These are phyloP conservation scores for Macrocybe gigantea DNA, from an alignment of 768 basidiomycete species.

Conservation along the genomic window DNA sequence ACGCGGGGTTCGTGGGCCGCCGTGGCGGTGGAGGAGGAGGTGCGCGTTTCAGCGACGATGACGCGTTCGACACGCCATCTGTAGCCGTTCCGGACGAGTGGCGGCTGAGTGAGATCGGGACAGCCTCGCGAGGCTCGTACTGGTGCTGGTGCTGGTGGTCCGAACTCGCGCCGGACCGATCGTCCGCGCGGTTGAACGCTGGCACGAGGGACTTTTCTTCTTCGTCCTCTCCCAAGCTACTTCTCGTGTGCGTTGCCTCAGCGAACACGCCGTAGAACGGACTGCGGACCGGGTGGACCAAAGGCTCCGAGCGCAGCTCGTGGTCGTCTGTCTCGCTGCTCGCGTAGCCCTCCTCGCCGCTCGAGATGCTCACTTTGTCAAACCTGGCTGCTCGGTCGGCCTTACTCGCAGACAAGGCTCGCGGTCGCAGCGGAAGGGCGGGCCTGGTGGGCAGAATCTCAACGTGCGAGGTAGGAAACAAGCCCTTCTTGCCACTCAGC, in stretches of 20 bases:
- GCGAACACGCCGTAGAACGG: constrained; percentile 39
- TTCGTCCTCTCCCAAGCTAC: constrained; percentile 36
- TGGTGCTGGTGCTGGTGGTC: constrained; percentile 1
- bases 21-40: constrained; percentile 69
- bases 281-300: constrained; percentile 27
- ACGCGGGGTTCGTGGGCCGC: constrained; percentile 26
- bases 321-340: constrained; percentile 44
- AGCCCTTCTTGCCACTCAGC: constrained; percentile 58
- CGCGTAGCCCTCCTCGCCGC: constrained; percentile 9
- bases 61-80: constrained; percentile 8
- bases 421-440: constrained; percentile 17
- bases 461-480: constrained; percentile 79
- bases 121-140: background rate
- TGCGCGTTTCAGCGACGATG: constrained; percentile 32
- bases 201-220: constrained; percentile 29
- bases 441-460: constrained; percentile 39
- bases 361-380: background rate
- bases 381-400: constrained; percentile 2
- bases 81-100: constrained; percentile 15
- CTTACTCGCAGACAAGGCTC: constrained; percentile 1
- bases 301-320: constrained; percentile 39
- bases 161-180: constrained; percentile 11
- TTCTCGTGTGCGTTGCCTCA: constrained; percentile 37
- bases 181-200: constrained; percentile 9
- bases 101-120: constrained; percentile 7